Evolutionary conservation across 176 grass and related monocot species (phyloP).

Genomic region (Poa pratensis): DNA sequence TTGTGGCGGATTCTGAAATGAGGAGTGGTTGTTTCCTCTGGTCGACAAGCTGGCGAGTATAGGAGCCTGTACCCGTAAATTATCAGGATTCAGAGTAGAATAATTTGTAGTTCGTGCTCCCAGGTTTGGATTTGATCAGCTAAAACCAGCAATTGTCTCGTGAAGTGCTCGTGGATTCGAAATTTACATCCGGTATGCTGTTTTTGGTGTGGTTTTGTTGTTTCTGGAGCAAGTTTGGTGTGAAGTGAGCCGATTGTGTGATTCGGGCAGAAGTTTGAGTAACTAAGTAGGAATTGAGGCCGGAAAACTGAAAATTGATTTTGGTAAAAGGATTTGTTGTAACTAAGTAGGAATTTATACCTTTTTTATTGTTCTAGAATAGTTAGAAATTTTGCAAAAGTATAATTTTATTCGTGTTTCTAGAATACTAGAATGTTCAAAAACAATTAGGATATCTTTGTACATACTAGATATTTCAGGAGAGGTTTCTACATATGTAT

Average conservation of each 20-base stretch:
- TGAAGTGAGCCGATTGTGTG: too few relatives aligned
- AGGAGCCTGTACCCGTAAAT: not conserved
- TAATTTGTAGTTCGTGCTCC: not conserved
- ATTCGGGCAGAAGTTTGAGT: not conserved
- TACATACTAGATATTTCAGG: too few relatives aligned
- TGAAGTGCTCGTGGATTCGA: not conserved
- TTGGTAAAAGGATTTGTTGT: not conserved
- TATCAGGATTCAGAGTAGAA: not conserved
- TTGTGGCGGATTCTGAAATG: not conserved
- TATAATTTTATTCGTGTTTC: too few relatives aligned
- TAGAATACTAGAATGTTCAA: too few relatives aligned
- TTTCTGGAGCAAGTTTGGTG: not conserved
- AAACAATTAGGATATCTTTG: too few relatives aligned
- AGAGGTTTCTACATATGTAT: not conserved
- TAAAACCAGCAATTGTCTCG: not conserved
- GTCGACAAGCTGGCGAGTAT: not conserved
- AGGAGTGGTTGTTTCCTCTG: not conserved
- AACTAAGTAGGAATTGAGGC: not conserved
- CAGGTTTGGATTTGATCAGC: slow-evolving; percentile 6
- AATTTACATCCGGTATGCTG: slow-evolving; percentile 2
- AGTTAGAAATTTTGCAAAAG: too few relatives aligned
- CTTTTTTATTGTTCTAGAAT: too few relatives aligned
- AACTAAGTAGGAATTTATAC: not conserved
- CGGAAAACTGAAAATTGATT: not conserved
- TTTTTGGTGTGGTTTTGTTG: not conserved